Conservation (phyloP, 305 asterid genomes). For the Ruellia speciosa region DNA sequence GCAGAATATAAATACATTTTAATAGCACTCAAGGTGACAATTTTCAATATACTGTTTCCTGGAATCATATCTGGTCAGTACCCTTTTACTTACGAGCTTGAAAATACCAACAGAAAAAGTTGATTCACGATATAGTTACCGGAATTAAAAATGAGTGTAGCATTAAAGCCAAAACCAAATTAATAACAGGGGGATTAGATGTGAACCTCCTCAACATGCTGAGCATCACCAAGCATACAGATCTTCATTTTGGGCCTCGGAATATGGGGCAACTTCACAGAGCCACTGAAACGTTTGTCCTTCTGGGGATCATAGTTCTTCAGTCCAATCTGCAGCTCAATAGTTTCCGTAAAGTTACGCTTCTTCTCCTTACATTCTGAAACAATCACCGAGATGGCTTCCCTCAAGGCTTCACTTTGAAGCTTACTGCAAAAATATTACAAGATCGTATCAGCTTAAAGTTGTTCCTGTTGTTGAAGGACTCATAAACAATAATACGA, state of each 20-base stretch:
- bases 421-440: conserved; percentile 45
- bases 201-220: conserved; percentile 65
- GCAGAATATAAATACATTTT: no score
- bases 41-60: no score
- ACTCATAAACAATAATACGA: no score
- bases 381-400: conserved; percentile 39
- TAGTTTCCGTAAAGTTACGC: conserved; percentile 54
- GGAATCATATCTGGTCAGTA: no score
- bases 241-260: conserved; percentile 67
- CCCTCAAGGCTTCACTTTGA: conserved; percentile 61
- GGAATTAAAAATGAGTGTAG: not conserved
- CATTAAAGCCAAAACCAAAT: not conserved
- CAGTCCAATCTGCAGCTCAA: conserved; percentile 70
- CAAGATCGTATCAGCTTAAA: conserved; percentile 11
- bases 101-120: no score
- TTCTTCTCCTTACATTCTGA: conserved; percentile 43
- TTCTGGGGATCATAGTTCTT: conserved; percentile 75
- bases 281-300: conserved; percentile 77
- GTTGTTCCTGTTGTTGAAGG: no score
- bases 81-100: no score
- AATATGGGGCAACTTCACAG: conserved; percentile 61
- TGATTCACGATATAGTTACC: no score
- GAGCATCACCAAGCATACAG: conserved; percentile 80
- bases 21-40: no score
- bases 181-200: not conserved